Percentiles rank a stretch among this genome's conserved stretches.
Evolutionary conservation across 768 basidiomycete species (phyloP).

Genomic region (Lyophyllum decastes): DNA sequence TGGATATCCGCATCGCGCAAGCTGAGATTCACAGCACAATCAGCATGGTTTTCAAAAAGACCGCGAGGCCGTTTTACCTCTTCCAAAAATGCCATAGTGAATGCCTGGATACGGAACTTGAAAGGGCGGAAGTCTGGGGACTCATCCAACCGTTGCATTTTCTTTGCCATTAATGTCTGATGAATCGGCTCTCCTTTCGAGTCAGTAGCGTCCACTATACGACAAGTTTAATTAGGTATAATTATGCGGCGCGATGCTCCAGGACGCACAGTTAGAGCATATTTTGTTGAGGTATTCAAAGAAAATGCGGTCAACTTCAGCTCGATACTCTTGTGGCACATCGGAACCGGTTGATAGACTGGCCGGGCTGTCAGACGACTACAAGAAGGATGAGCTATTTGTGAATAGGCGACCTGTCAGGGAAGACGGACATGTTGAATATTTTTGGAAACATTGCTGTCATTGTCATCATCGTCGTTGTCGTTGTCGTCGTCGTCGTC

Average conservation of each 20-base stretch:
- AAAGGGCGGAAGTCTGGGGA: slow-evolving; percentile 96
- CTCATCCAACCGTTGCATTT: slow-evolving; percentile 97
- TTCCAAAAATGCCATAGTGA: slow-evolving; percentile 94
- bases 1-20: slow-evolving; percentile 82
- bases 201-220: slow-evolving; percentile 86
- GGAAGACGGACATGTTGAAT: slow-evolving; percentile 15
- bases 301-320: slow-evolving; percentile 88
- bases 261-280: slow-evolving; percentile 81
- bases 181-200: slow-evolving; percentile 96
- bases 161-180: slow-evolving; percentile 98
- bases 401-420: neutral
- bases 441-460: slow-evolving; percentile 25
- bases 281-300: slow-evolving; percentile 84
- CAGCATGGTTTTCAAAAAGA: neutral
- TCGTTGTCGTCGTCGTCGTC: slow-evolving; percentile 49
- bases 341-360: slow-evolving; percentile 41
- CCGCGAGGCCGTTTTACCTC: slow-evolving; percentile 51
- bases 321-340: slow-evolving; percentile 77
- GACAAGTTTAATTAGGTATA: slow-evolving; percentile 14
- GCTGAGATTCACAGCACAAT: slow-evolving; percentile 40
- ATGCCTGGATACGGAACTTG: slow-evolving; percentile 98
- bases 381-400: neutral
- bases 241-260: slow-evolving; percentile 15
- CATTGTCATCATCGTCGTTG: slow-evolving; percentile 43
- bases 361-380: slow-evolving; percentile 33